A percentile compares a stretch with the other conserved stretches of the same genome.
Conservation (phyloP, 2,329 filamentous ascomycete genomes). For the Talaromyces funiculosus region DNA sequence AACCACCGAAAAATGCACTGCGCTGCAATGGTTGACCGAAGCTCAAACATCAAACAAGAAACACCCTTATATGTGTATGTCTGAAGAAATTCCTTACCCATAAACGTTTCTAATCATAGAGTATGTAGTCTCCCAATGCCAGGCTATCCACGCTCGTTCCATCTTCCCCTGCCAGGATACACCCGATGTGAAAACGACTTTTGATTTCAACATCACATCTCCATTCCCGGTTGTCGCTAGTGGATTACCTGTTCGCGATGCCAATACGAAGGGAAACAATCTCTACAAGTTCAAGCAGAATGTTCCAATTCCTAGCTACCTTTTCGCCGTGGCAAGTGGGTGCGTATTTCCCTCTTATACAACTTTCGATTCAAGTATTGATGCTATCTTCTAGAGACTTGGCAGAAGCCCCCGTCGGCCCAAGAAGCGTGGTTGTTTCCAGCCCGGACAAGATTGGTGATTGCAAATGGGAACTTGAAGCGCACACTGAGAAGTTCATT, state of each 20-base stretch:
- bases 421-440: constrained; percentile 76
- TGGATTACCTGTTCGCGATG: constrained; percentile 58
- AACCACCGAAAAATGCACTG: constrained; percentile 84
- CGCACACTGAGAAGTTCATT: constrained; percentile 87
- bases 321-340: constrained; percentile 79
- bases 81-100: background rate
- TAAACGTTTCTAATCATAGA: background rate
- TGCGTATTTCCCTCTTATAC: constrained; percentile 19
- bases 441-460: constrained; percentile 79
- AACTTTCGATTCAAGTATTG: background rate
- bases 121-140: constrained; percentile 72
- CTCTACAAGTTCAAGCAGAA: constrained; percentile 83
- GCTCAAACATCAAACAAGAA: constrained; percentile 93
- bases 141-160: constrained; percentile 90
- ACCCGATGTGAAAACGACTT: constrained; percentile 93
- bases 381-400: constrained; percentile 63
- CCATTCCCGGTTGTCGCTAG: constrained; percentile 87
- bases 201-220: constrained; percentile 81
- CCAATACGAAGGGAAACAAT: constrained; percentile 52
- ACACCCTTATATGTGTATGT: constrained; percentile 80
- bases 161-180: constrained; percentile 97
- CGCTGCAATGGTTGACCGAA: constrained; percentile 90
- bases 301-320: constrained; percentile 87
- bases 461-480: constrained; percentile 87
- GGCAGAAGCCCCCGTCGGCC: constrained; percentile 76